Percentiles rank a stretch among this genome's conserved stretches.
Evolutionary conservation across 495 filamentous ascomycete genomes (phyloP).

Genomic region (Annulohypoxylon nitens): DNA sequence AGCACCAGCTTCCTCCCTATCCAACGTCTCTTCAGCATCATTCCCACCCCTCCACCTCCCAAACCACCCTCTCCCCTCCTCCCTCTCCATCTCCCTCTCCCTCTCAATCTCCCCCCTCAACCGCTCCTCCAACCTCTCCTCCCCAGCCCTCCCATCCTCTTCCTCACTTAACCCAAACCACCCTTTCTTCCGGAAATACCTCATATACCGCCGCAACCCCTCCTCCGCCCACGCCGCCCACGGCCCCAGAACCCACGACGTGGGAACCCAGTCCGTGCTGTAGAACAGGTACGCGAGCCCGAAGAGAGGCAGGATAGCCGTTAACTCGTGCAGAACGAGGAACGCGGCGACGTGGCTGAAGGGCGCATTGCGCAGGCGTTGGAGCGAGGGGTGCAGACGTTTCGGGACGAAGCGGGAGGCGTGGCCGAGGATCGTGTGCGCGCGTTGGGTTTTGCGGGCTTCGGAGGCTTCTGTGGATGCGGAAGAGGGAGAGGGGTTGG

Average conservation of each 20-base stretch:
- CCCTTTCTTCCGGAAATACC: slow-evolving; percentile 60
- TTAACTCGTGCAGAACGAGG: slow-evolving; percentile 90
- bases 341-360: slow-evolving; percentile 87
- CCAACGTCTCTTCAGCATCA: too few relatives aligned
- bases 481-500: slow-evolving; percentile 1
- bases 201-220: slow-evolving; percentile 60
- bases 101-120: slow-evolving; percentile 32
- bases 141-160: slow-evolving; percentile 34
- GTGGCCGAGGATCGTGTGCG: slow-evolving; percentile 51
- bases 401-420: slow-evolving; percentile 71
- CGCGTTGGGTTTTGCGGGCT: slow-evolving; percentile 34
- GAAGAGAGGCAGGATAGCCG: slow-evolving; percentile 83
- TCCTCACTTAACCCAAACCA: slow-evolving; percentile 61
- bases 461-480: not conserved
- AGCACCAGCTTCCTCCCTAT: too few relatives aligned
- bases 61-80: slow-evolving; percentile 26
- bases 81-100: slow-evolving; percentile 37
- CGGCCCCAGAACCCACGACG: slow-evolving; percentile 58
- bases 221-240: slow-evolving; percentile 58
- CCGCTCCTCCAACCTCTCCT: slow-evolving; percentile 29
- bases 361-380: slow-evolving; percentile 78
- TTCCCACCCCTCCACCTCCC: slow-evolving; percentile 11
- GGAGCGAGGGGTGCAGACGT: slow-evolving; percentile 70
- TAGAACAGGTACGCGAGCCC: slow-evolving; percentile 83
- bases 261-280: slow-evolving; percentile 74